A percentile compares a stretch with the other conserved stretches of the same genome.
Conservation (phyloP, 2,329 filamentous ascomycete genomes). For the Grosmannia huntii region DNA sequence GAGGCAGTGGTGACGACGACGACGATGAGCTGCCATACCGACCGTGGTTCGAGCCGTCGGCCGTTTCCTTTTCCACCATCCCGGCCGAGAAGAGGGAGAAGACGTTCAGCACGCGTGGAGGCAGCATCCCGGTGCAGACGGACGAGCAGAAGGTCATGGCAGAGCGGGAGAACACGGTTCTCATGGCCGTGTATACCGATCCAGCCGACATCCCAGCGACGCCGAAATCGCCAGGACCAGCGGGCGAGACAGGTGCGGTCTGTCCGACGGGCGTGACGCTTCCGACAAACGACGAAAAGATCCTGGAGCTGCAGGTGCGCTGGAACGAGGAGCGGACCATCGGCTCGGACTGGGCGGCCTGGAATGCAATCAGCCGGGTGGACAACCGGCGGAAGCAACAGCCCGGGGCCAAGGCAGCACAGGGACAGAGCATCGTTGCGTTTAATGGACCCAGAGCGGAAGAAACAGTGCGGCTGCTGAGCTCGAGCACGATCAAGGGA, state of each 20-base stretch:
- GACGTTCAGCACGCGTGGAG: constrained; percentile 42
- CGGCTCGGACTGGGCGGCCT: constrained; percentile 10
- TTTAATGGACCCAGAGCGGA: constrained; percentile 20
- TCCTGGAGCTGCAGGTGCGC: constrained; percentile 36
- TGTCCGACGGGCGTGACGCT: constrained; percentile 16
- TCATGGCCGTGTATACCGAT: constrained; percentile 48
- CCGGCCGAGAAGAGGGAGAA: constrained; percentile 31
- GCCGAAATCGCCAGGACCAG: constrained; percentile 36
- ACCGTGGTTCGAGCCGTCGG: constrained; percentile 36
- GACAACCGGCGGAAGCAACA: background rate
- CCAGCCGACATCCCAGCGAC: constrained; percentile 41
- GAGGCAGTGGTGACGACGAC: constrained; percentile 26
- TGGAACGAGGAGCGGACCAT: constrained; percentile 27
- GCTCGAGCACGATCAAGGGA: constrained; percentile 27
- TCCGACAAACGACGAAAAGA: constrained; percentile 25
- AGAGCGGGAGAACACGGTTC: constrained; percentile 43
- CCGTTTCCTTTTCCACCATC: constrained; percentile 34
- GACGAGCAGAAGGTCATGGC: constrained; percentile 42
- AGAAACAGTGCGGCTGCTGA: constrained; percentile 29
- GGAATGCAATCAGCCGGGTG: constrained; percentile 8
- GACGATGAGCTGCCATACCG: constrained; percentile 40
- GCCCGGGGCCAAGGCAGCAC: constrained; percentile 10
- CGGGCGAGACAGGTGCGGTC: background rate
- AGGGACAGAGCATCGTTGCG: background rate
- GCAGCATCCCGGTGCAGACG: constrained; percentile 35